Base-by-base conservation (phyloP, 2,329 filamentous ascomycete species). In the Zarea fungicola region DNA sequence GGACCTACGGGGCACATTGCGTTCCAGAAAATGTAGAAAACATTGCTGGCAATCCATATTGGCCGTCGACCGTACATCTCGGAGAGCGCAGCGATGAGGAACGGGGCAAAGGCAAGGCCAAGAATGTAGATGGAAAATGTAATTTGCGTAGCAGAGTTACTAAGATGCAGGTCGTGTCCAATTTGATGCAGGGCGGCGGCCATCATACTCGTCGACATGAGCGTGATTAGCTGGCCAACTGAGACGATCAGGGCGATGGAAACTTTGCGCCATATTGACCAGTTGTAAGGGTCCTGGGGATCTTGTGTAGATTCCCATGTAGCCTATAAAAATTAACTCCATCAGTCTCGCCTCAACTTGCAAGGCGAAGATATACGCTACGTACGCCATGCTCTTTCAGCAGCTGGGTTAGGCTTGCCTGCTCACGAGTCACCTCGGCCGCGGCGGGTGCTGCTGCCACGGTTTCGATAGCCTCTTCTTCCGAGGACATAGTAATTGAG, bases 201-300 rank as follows among this genome's bases (percentile, higher is more conserved):
- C 28, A 66, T 63, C 53, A 68, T 67, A 43, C 61, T 64, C 1
- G 65, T 62, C 0, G 65, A 62, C 60, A 69, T 64, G 16, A 63
- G 52, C 0, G 64, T 67, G 5, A 67, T 60, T 6, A 69, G 60
- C 28, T 65, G 58, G 6, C 63, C 59, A 2, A 60, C 50, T 1
- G 66, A 67, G 36, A 60, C 56, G 26, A 68, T 49, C 16, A 68
- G 26, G 7, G 55, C 60, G 31, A 62, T 60, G 4, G 48, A 26
- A 8, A 55, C 37, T 35, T 58, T 58, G 21, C 52, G 55, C 7
- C 10, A 18, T 10, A 40, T 31, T 3, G 76, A 63, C 84, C 84
- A 88, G 58, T 85, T 85, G 52, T 76, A 73, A 0, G 85, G 83
- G 55, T 87, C 83, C 6, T 72, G 69, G 7, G 71, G 71, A 55